phyloP scores from a whole-genome alignment of 2,329 filamentous ascomycete genomes.

The Fusarium pseudoanthophilum region DNA sequence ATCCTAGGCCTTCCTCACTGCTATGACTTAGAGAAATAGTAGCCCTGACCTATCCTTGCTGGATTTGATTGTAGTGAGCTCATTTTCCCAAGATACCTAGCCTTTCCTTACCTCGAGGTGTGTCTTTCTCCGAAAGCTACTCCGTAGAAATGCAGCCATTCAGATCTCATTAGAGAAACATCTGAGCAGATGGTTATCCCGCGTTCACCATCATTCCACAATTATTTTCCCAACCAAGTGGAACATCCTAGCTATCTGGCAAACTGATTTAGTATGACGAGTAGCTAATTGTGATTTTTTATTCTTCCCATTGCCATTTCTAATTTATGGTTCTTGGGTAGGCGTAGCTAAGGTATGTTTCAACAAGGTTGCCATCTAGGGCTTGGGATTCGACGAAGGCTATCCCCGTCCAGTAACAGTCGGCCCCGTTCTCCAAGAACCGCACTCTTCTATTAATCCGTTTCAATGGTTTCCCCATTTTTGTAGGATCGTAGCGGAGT shows the following conservation, averaged over 20 bases:
- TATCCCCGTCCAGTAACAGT: background rate
- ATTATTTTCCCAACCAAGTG: background rate
- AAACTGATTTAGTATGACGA: background rate
- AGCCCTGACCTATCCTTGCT: background rate
- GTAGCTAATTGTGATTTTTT: background rate
- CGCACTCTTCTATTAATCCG: background rate
- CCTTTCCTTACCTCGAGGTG: background rate
- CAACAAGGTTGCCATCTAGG: slow-evolving; percentile 16
- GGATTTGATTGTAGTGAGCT: background rate
- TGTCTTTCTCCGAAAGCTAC: background rate
- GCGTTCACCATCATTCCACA: background rate
- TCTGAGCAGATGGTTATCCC: background rate
- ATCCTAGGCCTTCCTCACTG: background rate
- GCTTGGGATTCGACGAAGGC: background rate
- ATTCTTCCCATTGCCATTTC: background rate
- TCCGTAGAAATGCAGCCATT: slow-evolving; percentile 2
- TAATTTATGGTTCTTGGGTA: background rate
- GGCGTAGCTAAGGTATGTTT: background rate
- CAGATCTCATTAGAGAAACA: background rate
- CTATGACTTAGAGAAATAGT: background rate
- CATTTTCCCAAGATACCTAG: background rate
- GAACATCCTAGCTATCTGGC: background rate
- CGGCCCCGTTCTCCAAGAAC: background rate
- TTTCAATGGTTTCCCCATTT: background rate
- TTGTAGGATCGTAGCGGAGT: background rate